phyloP scores from a whole-genome alignment of 306 rosid genomes.

The Potentilla sterilis region DNA sequence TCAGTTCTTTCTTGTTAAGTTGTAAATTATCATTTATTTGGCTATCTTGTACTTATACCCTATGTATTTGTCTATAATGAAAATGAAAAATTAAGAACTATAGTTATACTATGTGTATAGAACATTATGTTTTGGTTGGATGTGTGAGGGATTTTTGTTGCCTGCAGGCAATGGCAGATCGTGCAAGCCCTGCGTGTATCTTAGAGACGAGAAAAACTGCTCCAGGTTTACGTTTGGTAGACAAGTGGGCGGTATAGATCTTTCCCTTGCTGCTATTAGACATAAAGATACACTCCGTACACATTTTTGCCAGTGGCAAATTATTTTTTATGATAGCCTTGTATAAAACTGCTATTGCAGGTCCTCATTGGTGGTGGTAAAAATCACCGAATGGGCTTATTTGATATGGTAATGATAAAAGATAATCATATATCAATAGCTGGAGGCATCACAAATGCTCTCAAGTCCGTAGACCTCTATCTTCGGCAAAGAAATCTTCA shows the following conservation, averaged over 20 bases:
- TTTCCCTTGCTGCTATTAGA: conserved; percentile 28
- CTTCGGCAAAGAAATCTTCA: conserved; percentile 60
- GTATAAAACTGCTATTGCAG: conserved; percentile 29
- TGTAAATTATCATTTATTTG: neutral
- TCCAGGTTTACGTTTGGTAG: conserved; percentile 86
- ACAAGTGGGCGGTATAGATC: conserved; percentile 89
- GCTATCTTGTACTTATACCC: neutral
- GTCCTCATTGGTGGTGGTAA: conserved; percentile 85
- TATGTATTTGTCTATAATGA: neutral
- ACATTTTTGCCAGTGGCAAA: conserved; percentile 5
- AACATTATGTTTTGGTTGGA: neutral
- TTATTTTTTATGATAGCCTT: conserved; percentile 6
- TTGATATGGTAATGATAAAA: conserved; percentile 93
- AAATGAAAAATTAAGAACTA: conserved; percentile 11
- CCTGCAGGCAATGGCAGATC: conserved; percentile 77
- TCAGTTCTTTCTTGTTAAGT: neutral
- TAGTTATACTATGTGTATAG: conserved; percentile 4
- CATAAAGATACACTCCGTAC: neutral
- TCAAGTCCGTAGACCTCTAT: conserved; percentile 74
- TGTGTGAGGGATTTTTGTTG: conserved; percentile 21
- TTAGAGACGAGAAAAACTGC: conserved; percentile 94
- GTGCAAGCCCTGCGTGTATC: conserved; percentile 73
- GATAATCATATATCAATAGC: conserved; percentile 91
- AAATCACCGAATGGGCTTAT: conserved; percentile 90
- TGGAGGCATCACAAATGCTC: conserved; percentile 67